A percentile compares a stretch with the other conserved stretches of the same genome.
phyloP scores from a whole-genome alignment of 2,329 filamentous ascomycete genomes.

The Mycosphaerella sp. region DNA sequence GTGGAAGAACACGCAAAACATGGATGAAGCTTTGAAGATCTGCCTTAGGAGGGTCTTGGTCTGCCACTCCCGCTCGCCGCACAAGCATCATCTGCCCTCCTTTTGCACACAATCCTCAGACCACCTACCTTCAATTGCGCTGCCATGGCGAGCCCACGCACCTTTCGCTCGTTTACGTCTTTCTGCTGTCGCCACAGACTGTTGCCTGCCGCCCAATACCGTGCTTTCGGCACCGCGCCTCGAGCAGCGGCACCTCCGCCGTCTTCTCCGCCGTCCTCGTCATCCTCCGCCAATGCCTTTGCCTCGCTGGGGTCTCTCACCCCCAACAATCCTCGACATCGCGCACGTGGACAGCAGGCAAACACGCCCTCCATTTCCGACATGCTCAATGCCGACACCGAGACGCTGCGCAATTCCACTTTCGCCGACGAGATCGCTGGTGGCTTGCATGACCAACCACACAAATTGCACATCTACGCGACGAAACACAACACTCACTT shows the following conservation, averaged over 20 bases:
- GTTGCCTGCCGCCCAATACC: constrained; percentile 20
- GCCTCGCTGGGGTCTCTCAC: constrained; percentile 1
- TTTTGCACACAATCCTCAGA: no score
- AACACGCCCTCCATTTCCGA: constrained; percentile 5
- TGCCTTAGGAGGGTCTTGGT: no score
- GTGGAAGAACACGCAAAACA: background rate
- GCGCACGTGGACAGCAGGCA: constrained; percentile 4
- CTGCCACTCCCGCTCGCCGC: background rate
- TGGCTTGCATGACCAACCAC: constrained; percentile 42
- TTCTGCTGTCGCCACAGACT: constrained; percentile 36
- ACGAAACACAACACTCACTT: constrained; percentile 95
- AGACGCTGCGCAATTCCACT: constrained; percentile 9
- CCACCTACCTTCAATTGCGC: no score
- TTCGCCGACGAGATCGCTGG: constrained; percentile 20
- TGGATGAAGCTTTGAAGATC: background rate
- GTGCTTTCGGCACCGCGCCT: constrained; percentile 35
- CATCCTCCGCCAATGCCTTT: constrained; percentile 1
- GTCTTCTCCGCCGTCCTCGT: no score
- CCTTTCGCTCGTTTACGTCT: constrained; percentile 34
- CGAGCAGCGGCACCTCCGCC: constrained; percentile 2
- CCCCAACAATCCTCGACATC: constrained; percentile 4
- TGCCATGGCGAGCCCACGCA: constrained; percentile 11
- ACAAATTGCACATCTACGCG: constrained; percentile 80
- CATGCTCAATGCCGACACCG: constrained; percentile 8
- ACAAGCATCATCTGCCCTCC: background rate